Evolutionary conservation across 257 asterid species (phyloP).

Genomic region (Solanum chiquidenum): DNA sequence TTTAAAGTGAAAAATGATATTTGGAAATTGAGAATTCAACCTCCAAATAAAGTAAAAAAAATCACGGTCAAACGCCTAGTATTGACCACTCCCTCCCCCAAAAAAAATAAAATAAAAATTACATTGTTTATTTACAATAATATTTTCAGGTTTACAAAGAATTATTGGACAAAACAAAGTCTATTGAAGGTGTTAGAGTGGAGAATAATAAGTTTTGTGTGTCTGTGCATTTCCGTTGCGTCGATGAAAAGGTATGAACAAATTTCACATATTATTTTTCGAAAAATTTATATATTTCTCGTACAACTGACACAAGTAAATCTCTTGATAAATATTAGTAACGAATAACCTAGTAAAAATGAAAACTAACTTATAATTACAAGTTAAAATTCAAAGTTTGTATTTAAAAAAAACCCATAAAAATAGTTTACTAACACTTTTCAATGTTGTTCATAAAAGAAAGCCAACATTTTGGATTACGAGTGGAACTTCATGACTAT

Average conservation of each 20-base stretch:
- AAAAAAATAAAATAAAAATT: no score
- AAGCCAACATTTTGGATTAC: not conserved
- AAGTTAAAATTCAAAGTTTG: not conserved
- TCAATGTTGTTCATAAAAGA: not conserved
- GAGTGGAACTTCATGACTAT: not conserved
- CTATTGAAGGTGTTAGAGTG: slow-evolving; percentile 59
- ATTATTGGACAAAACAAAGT: slow-evolving; percentile 52
- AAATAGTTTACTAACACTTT: not conserved
- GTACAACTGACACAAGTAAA: not conserved
- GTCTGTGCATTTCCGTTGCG: slow-evolving; percentile 84
- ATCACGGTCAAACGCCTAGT: no score
- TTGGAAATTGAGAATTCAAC: no score
- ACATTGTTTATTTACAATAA: not conserved
- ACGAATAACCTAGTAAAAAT: not conserved
- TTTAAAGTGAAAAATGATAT: no score
- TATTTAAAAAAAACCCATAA: not conserved
- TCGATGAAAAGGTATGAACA: slow-evolving; percentile 65
- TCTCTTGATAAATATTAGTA: not conserved
- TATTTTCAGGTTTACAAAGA: slow-evolving; percentile 34
- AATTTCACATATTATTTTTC: no score
- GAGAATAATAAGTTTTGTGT: slow-evolving; percentile 84
- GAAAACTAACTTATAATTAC: not conserved
- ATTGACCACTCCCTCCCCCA: no score
- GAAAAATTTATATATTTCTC: not conserved
- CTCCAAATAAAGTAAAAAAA: no score